phyloP scores from a whole-genome alignment of 1,284 basidiomycete genomes.

The Abortiporus biennis region DNA sequence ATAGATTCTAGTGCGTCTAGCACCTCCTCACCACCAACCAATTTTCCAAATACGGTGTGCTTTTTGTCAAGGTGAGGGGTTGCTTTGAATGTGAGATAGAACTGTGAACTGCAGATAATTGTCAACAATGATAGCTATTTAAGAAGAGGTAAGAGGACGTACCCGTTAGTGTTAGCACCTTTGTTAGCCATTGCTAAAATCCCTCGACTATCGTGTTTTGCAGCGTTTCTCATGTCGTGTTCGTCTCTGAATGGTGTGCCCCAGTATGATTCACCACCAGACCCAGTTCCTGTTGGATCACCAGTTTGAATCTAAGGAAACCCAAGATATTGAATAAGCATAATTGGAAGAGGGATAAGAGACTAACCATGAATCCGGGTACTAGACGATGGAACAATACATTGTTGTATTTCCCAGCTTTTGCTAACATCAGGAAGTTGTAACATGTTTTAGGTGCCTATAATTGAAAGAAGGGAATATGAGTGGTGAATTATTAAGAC shows the following conservation, averaged over 20 bases:
- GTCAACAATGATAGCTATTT: background rate
- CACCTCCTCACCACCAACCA: conserved; percentile 92
- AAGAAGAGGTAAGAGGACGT: conserved; percentile 15
- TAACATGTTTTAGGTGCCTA: conserved; percentile 97
- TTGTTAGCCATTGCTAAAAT: conserved; percentile 89
- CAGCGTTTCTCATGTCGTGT: conserved; percentile 78
- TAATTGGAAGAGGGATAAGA: background rate
- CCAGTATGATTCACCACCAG: conserved; percentile 94
- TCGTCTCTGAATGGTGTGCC: conserved; percentile 94
- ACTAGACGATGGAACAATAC: conserved; percentile 91
- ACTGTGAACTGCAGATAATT: conserved; percentile 63
- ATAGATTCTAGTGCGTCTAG: conserved; percentile 80
- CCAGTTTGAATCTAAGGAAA: conserved; percentile 80
- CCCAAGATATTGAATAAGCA: background rate
- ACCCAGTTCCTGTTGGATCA: conserved; percentile 93
- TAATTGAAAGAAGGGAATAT: conserved; percentile 1
- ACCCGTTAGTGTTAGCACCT: conserved; percentile 81
- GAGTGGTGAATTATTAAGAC: background rate
- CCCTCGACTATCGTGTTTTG: conserved; percentile 80
- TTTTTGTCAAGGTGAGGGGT: conserved; percentile 80
- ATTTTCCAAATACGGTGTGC: conserved; percentile 95
- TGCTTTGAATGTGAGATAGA: conserved; percentile 83
- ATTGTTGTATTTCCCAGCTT: conserved; percentile 85
- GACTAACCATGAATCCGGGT: conserved; percentile 90
- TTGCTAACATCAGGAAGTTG: conserved; percentile 92